Conservation (phyloP, 257 asterid species). For the Anisodus tanguticus region DNA sequence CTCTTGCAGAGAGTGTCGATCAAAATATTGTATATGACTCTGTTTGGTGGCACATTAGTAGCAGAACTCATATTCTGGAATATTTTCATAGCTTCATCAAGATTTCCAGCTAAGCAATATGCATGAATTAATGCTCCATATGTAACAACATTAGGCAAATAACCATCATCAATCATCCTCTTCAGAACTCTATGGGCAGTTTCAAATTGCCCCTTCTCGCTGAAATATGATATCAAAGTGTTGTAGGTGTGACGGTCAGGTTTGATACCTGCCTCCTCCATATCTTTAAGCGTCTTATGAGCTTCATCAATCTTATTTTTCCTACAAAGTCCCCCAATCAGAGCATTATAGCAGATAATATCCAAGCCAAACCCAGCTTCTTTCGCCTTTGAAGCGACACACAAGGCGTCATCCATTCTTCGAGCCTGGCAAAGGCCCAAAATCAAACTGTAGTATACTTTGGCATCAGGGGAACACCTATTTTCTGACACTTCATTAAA, state of each 20-base stretch:
- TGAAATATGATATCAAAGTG: constrained; percentile 67
- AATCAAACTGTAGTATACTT: constrained; percentile 67
- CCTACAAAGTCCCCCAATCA: constrained; percentile 78
- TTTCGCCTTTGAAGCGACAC: constrained; percentile 54
- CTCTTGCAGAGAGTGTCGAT: constrained; percentile 70
- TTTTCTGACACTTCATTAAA: constrained; percentile 64
- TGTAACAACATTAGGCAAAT: constrained; percentile 69
- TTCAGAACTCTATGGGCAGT: constrained; percentile 52
- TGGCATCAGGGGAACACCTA: constrained; percentile 70
- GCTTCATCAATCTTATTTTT: constrained; percentile 64
- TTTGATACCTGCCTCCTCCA: constrained; percentile 58
- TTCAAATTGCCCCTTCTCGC: constrained; percentile 60
- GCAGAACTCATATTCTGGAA: constrained; percentile 55
- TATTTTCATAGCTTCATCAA: constrained; percentile 65
- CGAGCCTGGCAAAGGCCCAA: constrained; percentile 72
- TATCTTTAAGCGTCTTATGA: constrained; percentile 57
- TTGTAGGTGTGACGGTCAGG: constrained; percentile 82
- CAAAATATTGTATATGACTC: constrained; percentile 67
- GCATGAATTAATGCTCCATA: constrained; percentile 77
- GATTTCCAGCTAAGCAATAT: constrained; percentile 54
- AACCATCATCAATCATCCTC: constrained; percentile 61
- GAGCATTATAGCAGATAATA: constrained; percentile 58
- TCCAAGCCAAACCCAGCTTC: constrained; percentile 75
- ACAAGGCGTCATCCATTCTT: constrained; percentile 68
- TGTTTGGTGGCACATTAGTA: constrained; percentile 60